These are phyloP conservation scores for Cyclospora cayetanensis DNA, from an alignment of 169 alveolate genomes.

Conservation along the genomic window DNA sequence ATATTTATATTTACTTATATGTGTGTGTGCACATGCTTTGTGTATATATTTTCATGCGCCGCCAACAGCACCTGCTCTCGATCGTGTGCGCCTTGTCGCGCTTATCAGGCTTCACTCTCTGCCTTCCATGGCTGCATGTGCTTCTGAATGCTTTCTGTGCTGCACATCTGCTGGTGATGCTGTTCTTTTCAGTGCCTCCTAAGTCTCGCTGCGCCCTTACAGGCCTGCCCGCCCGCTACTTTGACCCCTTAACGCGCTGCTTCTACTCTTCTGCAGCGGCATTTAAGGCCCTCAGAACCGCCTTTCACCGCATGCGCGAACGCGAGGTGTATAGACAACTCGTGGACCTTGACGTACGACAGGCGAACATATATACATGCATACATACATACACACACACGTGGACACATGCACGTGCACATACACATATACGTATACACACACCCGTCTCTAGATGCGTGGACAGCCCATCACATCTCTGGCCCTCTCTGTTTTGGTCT, in stretches of 20 bases:
- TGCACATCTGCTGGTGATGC: constrained; percentile 16
- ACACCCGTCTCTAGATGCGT: no score
- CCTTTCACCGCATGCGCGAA: constrained; percentile 35
- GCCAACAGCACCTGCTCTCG: background rate
- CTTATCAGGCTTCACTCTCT: background rate
- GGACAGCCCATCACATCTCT: background rate
- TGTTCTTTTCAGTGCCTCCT: background rate
- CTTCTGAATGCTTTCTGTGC: background rate
- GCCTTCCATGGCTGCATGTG: background rate
- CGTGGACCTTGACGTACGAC: background rate
- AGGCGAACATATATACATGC: background rate
- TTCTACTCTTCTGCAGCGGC: constrained; percentile 23
- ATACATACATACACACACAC: background rate
- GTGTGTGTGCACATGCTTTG: background rate
- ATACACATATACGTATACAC: no score
- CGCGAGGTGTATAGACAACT: constrained; percentile 16
- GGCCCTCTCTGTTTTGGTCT: no score
- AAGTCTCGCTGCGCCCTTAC: background rate
- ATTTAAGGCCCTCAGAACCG: constrained; percentile 8
- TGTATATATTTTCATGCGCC: background rate
- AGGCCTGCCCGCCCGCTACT: constrained; percentile 5
- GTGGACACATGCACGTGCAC: background rate
- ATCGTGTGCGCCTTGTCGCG: background rate
- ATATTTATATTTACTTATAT: no score
- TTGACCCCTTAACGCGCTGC: constrained; percentile 30